Conservation (phyloP, 2,329 filamentous ascomycete species). For the Falciphora oryzae region DNA sequence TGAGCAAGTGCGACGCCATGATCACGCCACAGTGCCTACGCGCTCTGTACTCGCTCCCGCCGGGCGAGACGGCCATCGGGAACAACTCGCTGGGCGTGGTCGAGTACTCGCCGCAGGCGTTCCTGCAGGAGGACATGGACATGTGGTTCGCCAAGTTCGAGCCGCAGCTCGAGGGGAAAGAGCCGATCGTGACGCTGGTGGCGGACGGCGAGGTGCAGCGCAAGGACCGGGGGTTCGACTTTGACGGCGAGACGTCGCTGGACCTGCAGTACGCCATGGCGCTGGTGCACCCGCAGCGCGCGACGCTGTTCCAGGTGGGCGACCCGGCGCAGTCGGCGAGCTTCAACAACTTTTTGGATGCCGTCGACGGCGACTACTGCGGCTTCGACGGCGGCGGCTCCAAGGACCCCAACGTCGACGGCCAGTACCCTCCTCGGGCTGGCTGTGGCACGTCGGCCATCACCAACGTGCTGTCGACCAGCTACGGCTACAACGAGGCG, state of each 20-base stretch:
- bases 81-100: slow-evolving; percentile 49
- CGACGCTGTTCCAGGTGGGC: slow-evolving; percentile 43
- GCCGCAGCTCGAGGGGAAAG: slow-evolving; percentile 31
- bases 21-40: slow-evolving; percentile 53
- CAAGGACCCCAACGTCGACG: slow-evolving; percentile 29
- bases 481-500: slow-evolving; percentile 48
- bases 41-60: slow-evolving; percentile 40
- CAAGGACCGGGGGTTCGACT: slow-evolving; percentile 28
- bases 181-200: slow-evolving; percentile 29
- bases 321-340: slow-evolving; percentile 26
- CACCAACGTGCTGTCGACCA: slow-evolving; percentile 49
- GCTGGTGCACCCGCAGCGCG: slow-evolving; percentile 44
- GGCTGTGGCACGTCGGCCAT: slow-evolving; percentile 35
- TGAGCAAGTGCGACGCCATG: slow-evolving; percentile 41
- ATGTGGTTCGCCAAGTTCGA: slow-evolving; percentile 41
- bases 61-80: slow-evolving; percentile 24
- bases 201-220: slow-evolving; percentile 30
- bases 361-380: slow-evolving; percentile 41
- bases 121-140: slow-evolving; percentile 43
- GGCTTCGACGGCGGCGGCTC: slow-evolving; percentile 33
- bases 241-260: slow-evolving; percentile 32
- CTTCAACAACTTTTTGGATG: slow-evolving; percentile 28
- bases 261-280: slow-evolving; percentile 34
- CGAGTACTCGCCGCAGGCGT: slow-evolving; percentile 49
- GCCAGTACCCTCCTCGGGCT: slow-evolving; percentile 29